These are phyloP conservation scores for Hirsutella rhossiliensis DNA, from an alignment of 2,329 filamentous ascomycete genomes.

Conservation along the genomic window DNA sequence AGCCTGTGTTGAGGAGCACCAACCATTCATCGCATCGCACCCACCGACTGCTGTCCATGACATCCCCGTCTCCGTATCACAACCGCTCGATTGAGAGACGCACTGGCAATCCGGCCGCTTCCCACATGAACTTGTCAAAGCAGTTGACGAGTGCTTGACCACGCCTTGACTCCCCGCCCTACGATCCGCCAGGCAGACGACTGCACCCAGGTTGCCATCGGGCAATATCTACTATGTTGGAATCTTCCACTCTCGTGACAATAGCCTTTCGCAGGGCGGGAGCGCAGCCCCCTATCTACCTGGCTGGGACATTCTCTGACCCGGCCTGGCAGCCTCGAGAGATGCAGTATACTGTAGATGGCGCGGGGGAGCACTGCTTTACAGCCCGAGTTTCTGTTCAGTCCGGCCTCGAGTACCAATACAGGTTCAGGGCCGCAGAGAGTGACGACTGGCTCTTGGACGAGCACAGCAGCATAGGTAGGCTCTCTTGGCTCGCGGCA, in stretches of 20 bases:
- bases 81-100: no score
- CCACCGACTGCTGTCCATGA: no score
- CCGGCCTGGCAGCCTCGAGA: slow-evolving; percentile 56
- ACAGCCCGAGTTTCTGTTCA: slow-evolving; percentile 41
- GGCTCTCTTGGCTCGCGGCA: slow-evolving; percentile 8
- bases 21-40: no score
- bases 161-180: no score
- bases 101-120: no score
- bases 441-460: slow-evolving; percentile 62
- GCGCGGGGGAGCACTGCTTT: slow-evolving; percentile 46
- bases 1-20: no score
- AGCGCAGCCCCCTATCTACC: slow-evolving; percentile 53
- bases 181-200: no score
- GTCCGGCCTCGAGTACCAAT: slow-evolving; percentile 51
- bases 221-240: slow-evolving; percentile 7
- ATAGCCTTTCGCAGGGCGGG: slow-evolving; percentile 51
- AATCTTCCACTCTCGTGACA: slow-evolving; percentile 28
- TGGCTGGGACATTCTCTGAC: slow-evolving; percentile 57
- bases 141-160: no score
- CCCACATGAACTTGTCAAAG: no score
- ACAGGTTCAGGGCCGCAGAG: slow-evolving; percentile 59
- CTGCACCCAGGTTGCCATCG: not conserved
- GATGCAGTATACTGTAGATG: slow-evolving; percentile 43
- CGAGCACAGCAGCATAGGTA: slow-evolving; percentile 48
- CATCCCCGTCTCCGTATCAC: no score